Conservation (phyloP, 768 basidiomycete species). For the Russula sp. region DNA sequence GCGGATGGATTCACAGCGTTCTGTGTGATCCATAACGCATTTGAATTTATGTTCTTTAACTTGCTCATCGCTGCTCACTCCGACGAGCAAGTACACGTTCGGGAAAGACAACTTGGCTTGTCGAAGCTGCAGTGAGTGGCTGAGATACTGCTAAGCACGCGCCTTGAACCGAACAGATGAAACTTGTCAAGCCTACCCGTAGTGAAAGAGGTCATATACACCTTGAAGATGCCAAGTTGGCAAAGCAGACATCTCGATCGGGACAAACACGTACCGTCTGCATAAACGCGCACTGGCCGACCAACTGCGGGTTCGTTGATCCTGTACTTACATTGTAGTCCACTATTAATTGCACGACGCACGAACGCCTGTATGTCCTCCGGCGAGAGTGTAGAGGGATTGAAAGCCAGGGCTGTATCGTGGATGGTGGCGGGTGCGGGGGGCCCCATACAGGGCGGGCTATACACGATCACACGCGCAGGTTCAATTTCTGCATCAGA, state of each 20-base stretch:
- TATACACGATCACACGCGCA: slow-evolving; percentile 18
- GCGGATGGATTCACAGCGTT: slow-evolving; percentile 89
- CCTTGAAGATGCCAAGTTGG: slow-evolving; percentile 43
- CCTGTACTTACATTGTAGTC: slow-evolving; percentile 63
- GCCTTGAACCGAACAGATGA: slow-evolving; percentile 5
- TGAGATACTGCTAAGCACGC: slow-evolving; percentile 37
- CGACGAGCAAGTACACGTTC: slow-evolving; percentile 84
- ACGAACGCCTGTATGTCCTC: slow-evolving; percentile 83
- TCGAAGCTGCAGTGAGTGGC: slow-evolving; percentile 91
- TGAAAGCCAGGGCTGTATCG: slow-evolving; percentile 41
- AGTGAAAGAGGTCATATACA: slow-evolving; percentile 97
- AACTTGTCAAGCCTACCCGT: slow-evolving; percentile 56
- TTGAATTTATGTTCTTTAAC: slow-evolving; percentile 75
- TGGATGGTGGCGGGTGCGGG: slow-evolving; percentile 33
- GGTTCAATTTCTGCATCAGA: slow-evolving; percentile 30
- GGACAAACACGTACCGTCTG: slow-evolving; percentile 65
- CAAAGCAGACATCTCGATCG: slow-evolving; percentile 4
- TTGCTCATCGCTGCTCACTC: slow-evolving; percentile 88
- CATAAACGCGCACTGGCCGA: slow-evolving; percentile 85
- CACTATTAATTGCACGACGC: slow-evolving; percentile 70
- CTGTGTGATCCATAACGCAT: slow-evolving; percentile 84
- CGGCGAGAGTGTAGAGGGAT: slow-evolving; percentile 63
- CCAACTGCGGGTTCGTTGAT: slow-evolving; percentile 81
- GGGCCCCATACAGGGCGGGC: slow-evolving; percentile 10
- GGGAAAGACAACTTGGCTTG: slow-evolving; percentile 96